phyloP scores from a whole-genome alignment of 2,329 filamentous ascomycete genomes.

The Claviceps sp. region DNA sequence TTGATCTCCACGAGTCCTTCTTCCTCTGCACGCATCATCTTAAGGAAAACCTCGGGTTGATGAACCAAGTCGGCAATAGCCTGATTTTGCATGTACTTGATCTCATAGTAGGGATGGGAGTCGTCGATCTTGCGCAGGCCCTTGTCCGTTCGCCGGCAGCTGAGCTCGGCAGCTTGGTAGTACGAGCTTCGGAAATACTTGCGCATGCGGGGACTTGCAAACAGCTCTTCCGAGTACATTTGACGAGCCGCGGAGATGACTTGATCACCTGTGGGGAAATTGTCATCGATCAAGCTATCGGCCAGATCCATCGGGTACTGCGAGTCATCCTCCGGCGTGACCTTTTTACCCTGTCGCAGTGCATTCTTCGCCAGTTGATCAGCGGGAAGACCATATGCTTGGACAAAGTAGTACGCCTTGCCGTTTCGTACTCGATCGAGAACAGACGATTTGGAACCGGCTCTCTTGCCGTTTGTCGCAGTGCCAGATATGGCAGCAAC shows the following conservation, averaged over 20 bases:
- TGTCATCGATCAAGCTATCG: slow-evolving; percentile 58
- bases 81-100: slow-evolving; percentile 91
- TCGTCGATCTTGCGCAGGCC: slow-evolving; percentile 88
- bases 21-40: slow-evolving; percentile 95
- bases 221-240: slow-evolving; percentile 85
- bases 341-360: slow-evolving; percentile 61
- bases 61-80: slow-evolving; percentile 68
- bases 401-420: slow-evolving; percentile 69
- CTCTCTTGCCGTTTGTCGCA: slow-evolving; percentile 58
- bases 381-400: slow-evolving; percentile 78
- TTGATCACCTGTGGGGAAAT: slow-evolving; percentile 62
- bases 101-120: slow-evolving; percentile 89
- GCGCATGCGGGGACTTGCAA: slow-evolving; percentile 76
- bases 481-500: slow-evolving; percentile 51
- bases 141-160: slow-evolving; percentile 86
- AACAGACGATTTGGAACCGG: slow-evolving; percentile 66
- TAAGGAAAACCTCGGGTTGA: slow-evolving; percentile 79
- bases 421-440: slow-evolving; percentile 76
- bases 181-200: slow-evolving; percentile 73
- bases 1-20: slow-evolving; percentile 83
- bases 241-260: slow-evolving; percentile 69
- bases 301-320: slow-evolving; percentile 77
- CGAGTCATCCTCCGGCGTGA: slow-evolving; percentile 72
- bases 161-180: slow-evolving; percentile 72
- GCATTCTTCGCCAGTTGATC: slow-evolving; percentile 83